Percentiles rank a stretch among this genome's conserved stretches.
Conservation (phyloP, 1,139 yeast species). For the Magnusiomyces paraingens region DNA sequence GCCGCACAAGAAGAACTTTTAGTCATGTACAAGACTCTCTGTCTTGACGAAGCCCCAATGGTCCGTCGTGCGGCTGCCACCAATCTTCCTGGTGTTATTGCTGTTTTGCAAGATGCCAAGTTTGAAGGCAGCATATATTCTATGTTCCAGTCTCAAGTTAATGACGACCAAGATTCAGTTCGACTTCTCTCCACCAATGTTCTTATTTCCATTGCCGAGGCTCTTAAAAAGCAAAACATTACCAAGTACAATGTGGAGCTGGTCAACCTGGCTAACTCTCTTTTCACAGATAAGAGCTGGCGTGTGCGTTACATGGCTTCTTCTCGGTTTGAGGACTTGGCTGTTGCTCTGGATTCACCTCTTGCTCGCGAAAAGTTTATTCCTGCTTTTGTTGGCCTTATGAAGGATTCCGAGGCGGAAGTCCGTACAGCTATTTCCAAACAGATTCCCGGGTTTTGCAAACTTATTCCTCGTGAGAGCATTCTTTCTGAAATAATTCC, state of each 20-base stretch:
- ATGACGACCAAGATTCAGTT: slow-evolving; percentile 93
- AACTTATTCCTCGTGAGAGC: slow-evolving; percentile 37
- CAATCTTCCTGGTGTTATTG: slow-evolving; percentile 66
- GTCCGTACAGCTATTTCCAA: slow-evolving; percentile 92
- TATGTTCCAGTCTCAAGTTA: slow-evolving; percentile 74
- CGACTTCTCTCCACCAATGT: slow-evolving; percentile 86
- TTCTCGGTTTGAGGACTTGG: slow-evolving; percentile 74
- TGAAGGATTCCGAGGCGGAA: slow-evolving; percentile 94
- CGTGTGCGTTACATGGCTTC: slow-evolving; percentile 98
- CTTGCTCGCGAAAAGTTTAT: slow-evolving; percentile 52
- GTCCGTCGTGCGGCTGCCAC: slow-evolving; percentile 93
- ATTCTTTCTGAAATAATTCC: slow-evolving; percentile 73
- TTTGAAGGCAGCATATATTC: slow-evolving; percentile 45
- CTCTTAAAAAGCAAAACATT: slow-evolving; percentile 27
- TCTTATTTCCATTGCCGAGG: slow-evolving; percentile 47
- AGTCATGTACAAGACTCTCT: slow-evolving; percentile 59
- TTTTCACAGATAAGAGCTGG: slow-evolving; percentile 92
- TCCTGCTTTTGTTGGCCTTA: slow-evolving; percentile 64
- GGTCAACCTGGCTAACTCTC: slow-evolving; percentile 44
- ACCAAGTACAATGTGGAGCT: slow-evolving; percentile 29
- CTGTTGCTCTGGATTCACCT: slow-evolving; percentile 53
- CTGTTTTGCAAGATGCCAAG: slow-evolving; percentile 41
- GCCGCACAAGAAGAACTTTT: slow-evolving; percentile 46
- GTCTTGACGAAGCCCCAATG: slow-evolving; percentile 95
- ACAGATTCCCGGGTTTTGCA: slow-evolving; percentile 77